Evolutionary conservation across 208 protist species (phyloP).

Genomic region (Phytomonas serpens): DNA sequence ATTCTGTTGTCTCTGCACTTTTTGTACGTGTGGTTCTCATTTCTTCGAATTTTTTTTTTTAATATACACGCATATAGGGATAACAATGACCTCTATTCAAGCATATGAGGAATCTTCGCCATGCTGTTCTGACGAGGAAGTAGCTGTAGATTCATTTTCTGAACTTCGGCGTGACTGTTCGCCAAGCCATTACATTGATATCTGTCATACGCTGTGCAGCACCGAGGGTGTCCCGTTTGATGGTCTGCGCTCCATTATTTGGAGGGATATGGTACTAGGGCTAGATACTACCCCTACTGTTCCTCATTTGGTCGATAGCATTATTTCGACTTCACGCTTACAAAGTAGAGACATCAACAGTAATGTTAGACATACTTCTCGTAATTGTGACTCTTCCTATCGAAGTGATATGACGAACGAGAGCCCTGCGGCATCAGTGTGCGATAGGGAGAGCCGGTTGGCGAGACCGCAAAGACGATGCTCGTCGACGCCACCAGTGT

Average conservation of each 20-base stretch:
- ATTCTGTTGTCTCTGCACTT: neutral
- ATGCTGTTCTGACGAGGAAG: neutral
- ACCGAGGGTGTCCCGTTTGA: constrained; percentile 27
- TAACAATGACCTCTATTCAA: neutral
- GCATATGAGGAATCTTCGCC: neutral
- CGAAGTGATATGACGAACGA: neutral
- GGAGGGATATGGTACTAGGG: constrained; percentile 43
- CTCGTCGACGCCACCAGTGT: neutral
- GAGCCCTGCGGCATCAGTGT: neutral
- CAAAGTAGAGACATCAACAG: neutral
- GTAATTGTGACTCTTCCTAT: neutral
- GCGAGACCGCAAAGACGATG: neutral
- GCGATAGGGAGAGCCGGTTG: neutral
- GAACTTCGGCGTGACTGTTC: neutral
- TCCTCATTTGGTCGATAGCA: constrained; percentile 30
- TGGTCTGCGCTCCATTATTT: constrained; percentile 38
- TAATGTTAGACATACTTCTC: neutral
- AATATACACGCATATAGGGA: neutral
- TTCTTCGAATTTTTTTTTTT: neutral
- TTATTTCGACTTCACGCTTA: constrained; percentile 11
- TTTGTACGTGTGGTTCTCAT: neutral
- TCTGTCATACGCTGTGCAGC: constrained; percentile 24
- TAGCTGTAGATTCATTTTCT: neutral
- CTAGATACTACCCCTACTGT: constrained; percentile 13
- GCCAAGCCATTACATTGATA: constrained; percentile 23